Base-by-base conservation (phyloP, 31 red algal species). In the Porphyra umbilicalis region DNA sequence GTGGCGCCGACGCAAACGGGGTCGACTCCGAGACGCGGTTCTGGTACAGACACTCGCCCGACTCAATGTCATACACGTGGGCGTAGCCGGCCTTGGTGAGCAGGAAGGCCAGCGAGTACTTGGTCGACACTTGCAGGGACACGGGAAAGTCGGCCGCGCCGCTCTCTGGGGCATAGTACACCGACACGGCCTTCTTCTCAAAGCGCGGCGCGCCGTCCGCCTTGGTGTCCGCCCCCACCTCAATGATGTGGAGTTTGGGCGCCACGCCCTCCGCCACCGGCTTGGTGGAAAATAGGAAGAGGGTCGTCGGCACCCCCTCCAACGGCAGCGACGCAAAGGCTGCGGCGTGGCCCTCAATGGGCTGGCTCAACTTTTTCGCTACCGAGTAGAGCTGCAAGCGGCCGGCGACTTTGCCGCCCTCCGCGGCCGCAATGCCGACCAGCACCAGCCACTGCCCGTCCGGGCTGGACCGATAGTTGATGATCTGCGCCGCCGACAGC, bases 51-150 rank as follows among this genome's bases (percentile, higher is more conserved):
- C 88, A 87, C 75, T 85, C 84, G 42, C 94, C 98, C 75, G 86
- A 90, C 78, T 99, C 94, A 36, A 97, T 32, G 71, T 99, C 92
- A 74, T 92, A 99, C 34, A 95, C 46, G 84, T 99, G 94, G 38
- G 95, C 88, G 37, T 99, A 99, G 71, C 98, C 98, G 83, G 92
- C 91, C 79, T 95, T 99, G 33, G 98, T 97, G 44, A 99, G 42
- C 79, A 99, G 44, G 76, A 83, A 99, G 9, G 82, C 90, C 85
- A 99, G 81, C 32, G 90, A 81, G 38, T 91, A 92, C 77, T 92
- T 97, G 78, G 79, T 90, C 9, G 94, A 96, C 33, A 93, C 85
- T 79, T 94, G 91, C 39, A 99, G 82, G 67, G 88, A 85, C 36
- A 99, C 91, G 39, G 94, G 94, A 80, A 97, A 99, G 76, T 97